These are phyloP conservation scores for Solanum hybrid DNA, from an alignment of 305 asterid genomes.

Conservation along the genomic window DNA sequence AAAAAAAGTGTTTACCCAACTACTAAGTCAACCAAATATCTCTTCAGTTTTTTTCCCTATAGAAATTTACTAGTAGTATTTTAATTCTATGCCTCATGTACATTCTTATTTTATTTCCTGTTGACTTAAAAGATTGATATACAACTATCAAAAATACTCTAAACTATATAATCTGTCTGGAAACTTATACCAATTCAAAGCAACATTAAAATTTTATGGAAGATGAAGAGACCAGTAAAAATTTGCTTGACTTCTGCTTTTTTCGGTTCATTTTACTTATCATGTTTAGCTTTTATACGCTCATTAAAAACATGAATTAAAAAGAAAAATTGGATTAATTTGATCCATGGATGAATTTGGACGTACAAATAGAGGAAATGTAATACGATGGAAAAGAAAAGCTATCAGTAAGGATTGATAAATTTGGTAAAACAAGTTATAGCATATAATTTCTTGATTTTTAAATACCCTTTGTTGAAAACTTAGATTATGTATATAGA, in stretches of 20 bases:
- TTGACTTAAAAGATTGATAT: background rate
- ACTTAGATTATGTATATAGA: background rate
- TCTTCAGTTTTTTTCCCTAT: background rate
- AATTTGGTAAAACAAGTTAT: background rate
- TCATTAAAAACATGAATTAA: background rate
- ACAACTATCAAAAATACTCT: background rate
- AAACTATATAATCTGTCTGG: background rate
- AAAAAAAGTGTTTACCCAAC: background rate
- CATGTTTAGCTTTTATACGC: background rate
- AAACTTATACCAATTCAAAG: background rate
- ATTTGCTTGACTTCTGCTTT: background rate
- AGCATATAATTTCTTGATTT: background rate
- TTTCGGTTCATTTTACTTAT: background rate
- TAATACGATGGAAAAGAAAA: background rate
- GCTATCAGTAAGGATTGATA: background rate
- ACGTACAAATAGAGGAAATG: background rate
- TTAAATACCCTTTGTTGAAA: background rate
- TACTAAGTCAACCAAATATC: background rate
- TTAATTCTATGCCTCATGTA: background rate
- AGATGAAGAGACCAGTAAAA: background rate
- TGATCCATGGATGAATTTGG: background rate
- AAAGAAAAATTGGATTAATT: background rate
- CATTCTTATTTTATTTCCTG: background rate
- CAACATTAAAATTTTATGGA: background rate
- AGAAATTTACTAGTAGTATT: background rate